Evolutionary conservation across 164 flowering plant genomes (phyloP).

Genomic region (Berberis thunbergii): DNA sequence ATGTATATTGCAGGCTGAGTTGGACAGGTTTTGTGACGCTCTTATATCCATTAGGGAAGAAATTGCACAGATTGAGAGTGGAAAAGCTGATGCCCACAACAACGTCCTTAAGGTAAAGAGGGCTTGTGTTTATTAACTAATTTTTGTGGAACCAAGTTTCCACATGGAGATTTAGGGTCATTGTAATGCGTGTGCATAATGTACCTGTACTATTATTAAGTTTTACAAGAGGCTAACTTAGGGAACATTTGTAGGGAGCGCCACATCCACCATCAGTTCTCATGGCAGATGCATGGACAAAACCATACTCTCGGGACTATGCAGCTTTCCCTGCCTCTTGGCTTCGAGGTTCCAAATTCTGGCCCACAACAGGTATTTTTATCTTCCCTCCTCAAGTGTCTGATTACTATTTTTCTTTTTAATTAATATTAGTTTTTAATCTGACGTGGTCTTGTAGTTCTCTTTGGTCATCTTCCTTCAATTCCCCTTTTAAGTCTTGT

Average conservation of each 20-base stretch:
- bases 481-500: neutral
- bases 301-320: conserved; percentile 85
- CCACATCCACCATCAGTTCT: conserved; percentile 94
- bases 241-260: conserved; percentile 55
- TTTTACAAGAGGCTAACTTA: conserved; percentile 6
- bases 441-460: neutral
- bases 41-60: conserved; percentile 93
- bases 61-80: conserved; percentile 77
- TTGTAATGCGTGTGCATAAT: too few species aligned
- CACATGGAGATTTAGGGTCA: too few species aligned
- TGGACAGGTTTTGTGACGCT: conserved; percentile 94
- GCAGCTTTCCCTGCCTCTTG: conserved; percentile 96
- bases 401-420: neutral
- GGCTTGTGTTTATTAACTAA: neutral
- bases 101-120: conserved; percentile 82
- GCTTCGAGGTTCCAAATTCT: conserved; percentile 83
- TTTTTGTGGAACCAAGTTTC: neutral
- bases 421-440: too few species aligned
- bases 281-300: conserved; percentile 89
- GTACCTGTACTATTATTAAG: neutral
- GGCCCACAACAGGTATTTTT: conserved; percentile 85
- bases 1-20: conserved; percentile 63
- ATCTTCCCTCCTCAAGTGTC: neutral
- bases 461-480: too few species aligned
- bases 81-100: conserved; percentile 77